These are phyloP conservation scores for Priceomyces haplophilus DNA, from an alignment of 805 yeast species.

Conservation along the genomic window DNA sequence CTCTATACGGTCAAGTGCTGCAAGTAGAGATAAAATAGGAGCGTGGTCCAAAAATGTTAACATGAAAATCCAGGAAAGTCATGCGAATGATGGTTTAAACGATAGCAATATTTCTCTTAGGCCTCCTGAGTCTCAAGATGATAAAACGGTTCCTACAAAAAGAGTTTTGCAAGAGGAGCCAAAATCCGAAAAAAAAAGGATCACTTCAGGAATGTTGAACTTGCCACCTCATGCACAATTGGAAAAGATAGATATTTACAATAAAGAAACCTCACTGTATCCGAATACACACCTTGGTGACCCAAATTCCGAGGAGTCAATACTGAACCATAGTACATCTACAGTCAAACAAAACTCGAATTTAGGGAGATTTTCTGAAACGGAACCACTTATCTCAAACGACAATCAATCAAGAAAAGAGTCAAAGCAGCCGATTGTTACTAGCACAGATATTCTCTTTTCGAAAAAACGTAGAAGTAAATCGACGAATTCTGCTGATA, in stretches of 20 bases:
- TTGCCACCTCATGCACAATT: constrained; percentile 30
- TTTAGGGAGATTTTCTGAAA: not conserved
- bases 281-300: not conserved
- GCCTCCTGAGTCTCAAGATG: constrained; percentile 28
- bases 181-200: constrained; percentile 19
- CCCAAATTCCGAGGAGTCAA: not conserved
- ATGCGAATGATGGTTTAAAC: constrained; percentile 8
- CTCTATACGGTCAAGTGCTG: constrained; percentile 7
- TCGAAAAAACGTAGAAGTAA: constrained; percentile 2
- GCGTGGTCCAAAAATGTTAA: not conserved
- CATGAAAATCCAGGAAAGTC: not conserved
- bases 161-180: constrained; percentile 4
- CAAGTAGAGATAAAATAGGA: not conserved
- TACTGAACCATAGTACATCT: not conserved
- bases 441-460: not conserved
- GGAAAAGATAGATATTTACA: constrained; percentile 17
- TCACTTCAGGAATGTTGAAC: constrained; percentile 43
- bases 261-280: not conserved
- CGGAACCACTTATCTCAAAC: not conserved
- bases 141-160: constrained; percentile 31
- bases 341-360: not conserved
- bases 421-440: not conserved
- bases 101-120: constrained; percentile 28
- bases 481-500: constrained; percentile 4
- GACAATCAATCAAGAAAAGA: no score